Percentiles rank a stretch among this genome's conserved stretches.
These are phyloP conservation scores for Mikania micrantha DNA, from an alignment of 129 eudicot genomes.

Conservation along the genomic window DNA sequence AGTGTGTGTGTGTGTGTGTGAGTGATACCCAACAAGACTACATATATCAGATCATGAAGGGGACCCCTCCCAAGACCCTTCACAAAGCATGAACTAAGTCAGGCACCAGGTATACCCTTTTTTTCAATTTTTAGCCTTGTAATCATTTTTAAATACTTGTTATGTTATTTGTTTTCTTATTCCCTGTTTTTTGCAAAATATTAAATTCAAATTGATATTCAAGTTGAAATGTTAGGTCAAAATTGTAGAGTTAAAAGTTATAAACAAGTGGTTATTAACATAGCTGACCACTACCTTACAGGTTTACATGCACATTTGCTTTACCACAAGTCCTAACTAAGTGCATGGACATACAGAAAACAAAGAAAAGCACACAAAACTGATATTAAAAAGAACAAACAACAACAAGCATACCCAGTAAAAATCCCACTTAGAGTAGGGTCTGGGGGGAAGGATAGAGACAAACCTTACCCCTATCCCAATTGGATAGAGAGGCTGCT, in stretches of 20 bases:
- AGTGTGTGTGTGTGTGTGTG: no score
- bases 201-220: neutral
- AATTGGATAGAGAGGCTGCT: no score
- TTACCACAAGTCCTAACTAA: neutral
- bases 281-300: neutral
- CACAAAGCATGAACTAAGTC: no score
- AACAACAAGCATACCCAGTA: no score
- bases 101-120: no score
- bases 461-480: no score
- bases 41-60: no score
- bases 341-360: neutral
- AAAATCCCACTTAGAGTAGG: no score
- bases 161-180: neutral
- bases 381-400: no score
- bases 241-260: neutral
- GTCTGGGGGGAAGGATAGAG: no score
- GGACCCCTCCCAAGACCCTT: no score
- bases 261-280: neutral
- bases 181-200: neutral
- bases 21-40: no score
- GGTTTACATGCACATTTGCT: neutral
- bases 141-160: constrained; percentile 4
- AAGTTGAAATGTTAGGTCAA: neutral
- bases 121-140: neutral
- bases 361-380: neutral